Evolutionary conservation across 1,284 basidiomycete species (phyloP), one percentile per base, ranked within the genome.

Genomic region (Cutaneotrichosporon daszewskae): DNA sequence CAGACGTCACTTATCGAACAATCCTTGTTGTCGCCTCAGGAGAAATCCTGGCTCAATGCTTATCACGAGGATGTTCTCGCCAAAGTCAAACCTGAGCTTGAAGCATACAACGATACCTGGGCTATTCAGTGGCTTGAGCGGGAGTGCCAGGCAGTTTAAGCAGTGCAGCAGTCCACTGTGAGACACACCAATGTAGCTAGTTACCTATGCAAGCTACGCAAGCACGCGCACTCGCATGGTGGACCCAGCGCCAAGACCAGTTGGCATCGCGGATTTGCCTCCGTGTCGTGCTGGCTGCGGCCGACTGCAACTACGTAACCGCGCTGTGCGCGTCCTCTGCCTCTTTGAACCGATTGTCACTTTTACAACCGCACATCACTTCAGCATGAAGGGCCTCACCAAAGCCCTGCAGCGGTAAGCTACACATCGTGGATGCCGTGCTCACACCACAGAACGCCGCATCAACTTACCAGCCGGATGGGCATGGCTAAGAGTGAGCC

Each of bases 401-500:
- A 89, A 88, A 70, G 81, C 79, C 14, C 77, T 89, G 49, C 79
- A 80, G 69, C 82, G 86, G 85, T 86, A 67, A 41, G 75, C 60
- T 33, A 17, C 34, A 20, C 14, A 14, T 31, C 16, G 28, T 14
- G 13, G 14, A 9, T n/a, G 12, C 19, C 14, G 16, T 5, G 14
- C 29, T 43, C 12, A 34, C 32, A 3, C 13, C 17, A 5, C 48
- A 66, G 89, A 62, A 90, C 90, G 37, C 91, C 90, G 64, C 88
- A 90, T 72, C 73, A 87, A 65, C 73, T 96, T 68, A 86, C 84
- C 49, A 78, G 78, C 60, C 85, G 82, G 75, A 83, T 85, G 58
- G 91, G 91, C 29, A 84, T 90, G 80, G 72, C 88, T 34, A 91
- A 91, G 79, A 90, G 89, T 91, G 62, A 76, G 84, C 72, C 35